A percentile compares a stretch with the other conserved stretches of the same genome.
These are phyloP conservation scores for Aegilops speltoides DNA, from an alignment of 176 grass and related monocot species.

Conservation along the genomic window DNA sequence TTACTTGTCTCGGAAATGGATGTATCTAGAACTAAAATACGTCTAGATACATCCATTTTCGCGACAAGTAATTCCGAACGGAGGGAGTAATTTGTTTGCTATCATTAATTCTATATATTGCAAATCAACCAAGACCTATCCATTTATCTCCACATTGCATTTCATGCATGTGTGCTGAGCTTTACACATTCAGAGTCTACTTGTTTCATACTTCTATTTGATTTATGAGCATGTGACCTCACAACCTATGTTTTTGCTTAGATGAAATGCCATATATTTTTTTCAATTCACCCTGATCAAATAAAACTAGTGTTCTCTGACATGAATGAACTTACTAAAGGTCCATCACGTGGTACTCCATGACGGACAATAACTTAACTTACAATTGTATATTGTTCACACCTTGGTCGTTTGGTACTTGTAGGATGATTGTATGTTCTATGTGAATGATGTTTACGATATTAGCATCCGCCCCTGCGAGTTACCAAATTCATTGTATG, in stretches of 20 bases:
- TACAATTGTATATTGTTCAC: neutral
- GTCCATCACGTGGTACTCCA: neutral
- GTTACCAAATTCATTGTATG: neutral
- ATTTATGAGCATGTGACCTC: neutral
- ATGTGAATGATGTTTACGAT: neutral
- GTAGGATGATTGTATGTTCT: neutral
- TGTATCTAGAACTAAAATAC: too few species aligned
- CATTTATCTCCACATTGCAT: neutral
- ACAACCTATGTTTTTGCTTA: neutral
- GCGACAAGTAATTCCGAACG: too few species aligned
- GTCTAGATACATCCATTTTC: too few species aligned
- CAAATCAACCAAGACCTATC: neutral
- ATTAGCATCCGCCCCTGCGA: neutral
- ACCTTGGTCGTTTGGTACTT: slow-evolving; percentile 10
- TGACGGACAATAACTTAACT: neutral
- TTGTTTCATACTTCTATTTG: neutral
- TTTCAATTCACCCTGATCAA: slow-evolving; percentile 11
- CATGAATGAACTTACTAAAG: neutral
- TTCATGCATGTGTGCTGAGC: neutral
- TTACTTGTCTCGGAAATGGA: too few species aligned
- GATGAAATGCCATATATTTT: neutral
- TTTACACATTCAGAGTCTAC: slow-evolving; percentile 2
- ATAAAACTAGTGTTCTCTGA: neutral
- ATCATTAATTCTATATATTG: neutral
- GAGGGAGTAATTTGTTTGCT: neutral